Evolutionary conservation across 208 protist genomes (phyloP).

Genomic region (Crithidia bombi): DNA sequence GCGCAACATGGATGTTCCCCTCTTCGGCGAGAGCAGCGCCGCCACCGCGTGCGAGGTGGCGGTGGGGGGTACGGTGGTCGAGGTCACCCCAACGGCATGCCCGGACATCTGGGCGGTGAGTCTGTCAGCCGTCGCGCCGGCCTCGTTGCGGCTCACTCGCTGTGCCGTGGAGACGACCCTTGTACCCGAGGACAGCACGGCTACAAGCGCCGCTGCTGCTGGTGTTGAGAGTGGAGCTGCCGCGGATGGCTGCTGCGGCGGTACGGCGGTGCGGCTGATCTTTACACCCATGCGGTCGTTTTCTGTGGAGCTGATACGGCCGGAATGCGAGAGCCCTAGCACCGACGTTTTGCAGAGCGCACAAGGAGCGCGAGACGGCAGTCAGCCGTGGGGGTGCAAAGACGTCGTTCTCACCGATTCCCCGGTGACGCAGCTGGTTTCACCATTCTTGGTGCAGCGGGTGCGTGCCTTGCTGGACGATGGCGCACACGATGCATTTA

Average conservation of each 20-base stretch:
- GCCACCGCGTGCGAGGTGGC: slow-evolving; percentile 4
- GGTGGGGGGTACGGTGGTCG: slow-evolving; percentile 18
- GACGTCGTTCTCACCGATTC: slow-evolving; percentile 30
- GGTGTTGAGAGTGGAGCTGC: not conserved
- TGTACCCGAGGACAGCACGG: not conserved
- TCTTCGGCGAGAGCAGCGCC: slow-evolving; percentile 22
- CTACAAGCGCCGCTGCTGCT: not conserved
- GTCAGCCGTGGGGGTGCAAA: slow-evolving; percentile 30
- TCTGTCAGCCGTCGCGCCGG: slow-evolving; percentile 16
- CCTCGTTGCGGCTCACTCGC: slow-evolving; percentile 13
- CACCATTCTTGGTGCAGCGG: not conserved
- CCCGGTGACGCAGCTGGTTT: slow-evolving; percentile 18
- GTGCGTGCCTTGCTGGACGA: slow-evolving; percentile 8
- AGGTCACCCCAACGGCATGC: slow-evolving; percentile 7
- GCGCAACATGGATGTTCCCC: slow-evolving; percentile 25
- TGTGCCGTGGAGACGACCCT: slow-evolving; percentile 23
- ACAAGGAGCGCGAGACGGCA: too few relatives aligned
- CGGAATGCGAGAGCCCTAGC: slow-evolving; percentile 9
- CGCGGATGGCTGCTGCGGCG: not conserved
- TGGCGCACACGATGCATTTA: not conserved
- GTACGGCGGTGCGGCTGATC: slow-evolving; percentile 7
- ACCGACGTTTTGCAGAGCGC: not conserved
- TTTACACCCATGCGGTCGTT: slow-evolving; percentile 34
- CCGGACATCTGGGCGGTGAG: slow-evolving; percentile 15
- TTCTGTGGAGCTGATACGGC: slow-evolving; percentile 22